Percentiles rank a stretch among this genome's conserved stretches.
These are phyloP conservation scores for Vicia faba DNA, from an alignment of 306 rosid species.

Conservation along the genomic window DNA sequence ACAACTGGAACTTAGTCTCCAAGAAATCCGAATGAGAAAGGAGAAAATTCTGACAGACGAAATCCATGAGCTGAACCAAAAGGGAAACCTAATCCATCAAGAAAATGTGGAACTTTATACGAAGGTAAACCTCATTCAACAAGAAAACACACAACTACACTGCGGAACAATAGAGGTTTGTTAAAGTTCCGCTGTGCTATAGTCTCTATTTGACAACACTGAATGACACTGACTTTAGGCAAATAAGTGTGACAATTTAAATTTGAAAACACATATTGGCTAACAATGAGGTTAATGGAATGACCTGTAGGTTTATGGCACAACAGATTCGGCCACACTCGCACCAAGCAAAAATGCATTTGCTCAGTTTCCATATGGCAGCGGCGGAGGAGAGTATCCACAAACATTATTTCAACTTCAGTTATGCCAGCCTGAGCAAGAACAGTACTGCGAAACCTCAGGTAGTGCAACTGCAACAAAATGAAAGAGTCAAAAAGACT, in stretches of 20 bases:
- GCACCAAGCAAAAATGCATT: constrained; percentile 42
- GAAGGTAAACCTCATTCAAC: constrained; percentile 50
- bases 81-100: constrained; percentile 49
- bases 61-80: constrained; percentile 49
- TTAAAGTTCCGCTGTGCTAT: neutral
- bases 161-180: neutral
- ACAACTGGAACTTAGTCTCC: constrained; percentile 64
- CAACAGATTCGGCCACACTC: constrained; percentile 32
- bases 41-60: constrained; percentile 54
- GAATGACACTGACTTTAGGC: neutral
- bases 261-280: constrained; percentile 19
- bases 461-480: constrained; percentile 41
- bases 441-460: constrained; percentile 42
- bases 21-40: constrained; percentile 64
- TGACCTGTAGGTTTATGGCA: constrained; percentile 43
- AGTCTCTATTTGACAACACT: neutral
- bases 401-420: constrained; percentile 56
- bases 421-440: constrained; percentile 52
- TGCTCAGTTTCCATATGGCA: constrained; percentile 44
- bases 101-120: constrained; percentile 55
- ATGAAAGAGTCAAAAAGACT: neutral
- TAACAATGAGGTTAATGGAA: constrained; percentile 36
- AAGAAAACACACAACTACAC: constrained; percentile 41
- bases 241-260: constrained; percentile 26
- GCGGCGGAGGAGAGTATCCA: constrained; percentile 35